Evolutionary conservation across 306 rosid species (phyloP), one percentile per base, ranked within the genome.

Genomic region (Hippophae tibetana): DNA sequence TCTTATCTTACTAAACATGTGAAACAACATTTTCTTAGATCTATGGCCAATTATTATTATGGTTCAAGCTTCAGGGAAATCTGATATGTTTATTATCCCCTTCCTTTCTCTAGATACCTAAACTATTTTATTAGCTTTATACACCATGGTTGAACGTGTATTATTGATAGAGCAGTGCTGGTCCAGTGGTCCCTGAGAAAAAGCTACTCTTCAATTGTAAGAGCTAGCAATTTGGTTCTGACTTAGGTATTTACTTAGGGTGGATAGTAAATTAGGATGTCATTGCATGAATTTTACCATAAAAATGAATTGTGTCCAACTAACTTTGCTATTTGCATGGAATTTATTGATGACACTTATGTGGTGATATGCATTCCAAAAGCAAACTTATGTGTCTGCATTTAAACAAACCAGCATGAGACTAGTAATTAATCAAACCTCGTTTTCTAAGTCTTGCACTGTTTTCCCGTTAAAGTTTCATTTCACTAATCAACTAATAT

Each of bases 401-500:
- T 52, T 26, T 40, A 4, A 31, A 31, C 38, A 31, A 31, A 31
- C 38, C 5, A 2, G 3, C 38, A 31, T 31, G 38, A 31, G 38
- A 31, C 38, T 31, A 31, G 5, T 31, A 31, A 2, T 31, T 31
- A 31, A 31, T 31, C 38, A 2, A 46, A 14, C 47, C 31, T 53
- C 42, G 52, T 43, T 41, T 52, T 64, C 27, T 7, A 54, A 7
- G 64, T 71, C 46, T 31, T 4, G 5, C 43, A 52, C 63, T 49
- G 14, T 48, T 41, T 65, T 6, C 56, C 65, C 13, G 41, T 45
- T 63, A 52, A 26, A 6, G 47, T 54, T 66, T 52, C 51, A 60
- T 57, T 60, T 63, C 12, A 56, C 49, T 60, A 53, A 68, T n/a
- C 58, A 56, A 43, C 60, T 43, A 61, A 63, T 61, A 63, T 68